These are phyloP conservation scores for Solanum tarijense DNA, from an alignment of 257 asterid species.

Conservation along the genomic window DNA sequence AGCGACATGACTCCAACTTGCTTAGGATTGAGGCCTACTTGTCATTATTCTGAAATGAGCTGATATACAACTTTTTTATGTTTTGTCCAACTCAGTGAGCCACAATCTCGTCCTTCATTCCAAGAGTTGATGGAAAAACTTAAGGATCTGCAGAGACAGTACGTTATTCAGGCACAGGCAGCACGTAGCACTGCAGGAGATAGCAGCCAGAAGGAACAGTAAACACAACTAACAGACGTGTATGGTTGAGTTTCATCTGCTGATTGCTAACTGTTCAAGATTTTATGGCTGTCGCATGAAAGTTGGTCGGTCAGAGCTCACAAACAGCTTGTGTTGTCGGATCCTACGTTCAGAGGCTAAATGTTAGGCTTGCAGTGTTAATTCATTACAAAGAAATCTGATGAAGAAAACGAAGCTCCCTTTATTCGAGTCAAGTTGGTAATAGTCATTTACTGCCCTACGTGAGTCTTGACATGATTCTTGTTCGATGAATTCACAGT, in stretches of 20 bases:
- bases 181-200: slow-evolving; percentile 38
- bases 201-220: slow-evolving; percentile 32
- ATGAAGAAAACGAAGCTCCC: not conserved
- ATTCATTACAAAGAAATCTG: not conserved
- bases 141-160: slow-evolving; percentile 49
- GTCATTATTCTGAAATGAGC: not conserved
- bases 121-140: slow-evolving; percentile 71
- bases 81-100: slow-evolving; percentile 47
- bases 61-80: not conserved
- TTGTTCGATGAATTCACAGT: not conserved
- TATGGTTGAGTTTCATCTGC: not conserved
- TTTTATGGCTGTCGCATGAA: not conserved
- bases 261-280: not conserved
- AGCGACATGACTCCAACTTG: not conserved
- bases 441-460: not conserved
- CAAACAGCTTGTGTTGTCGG: slow-evolving; percentile 13
- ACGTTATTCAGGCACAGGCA: slow-evolving; percentile 43
- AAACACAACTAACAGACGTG: not conserved
- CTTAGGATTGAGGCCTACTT: not conserved
- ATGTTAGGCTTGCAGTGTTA: not conserved
- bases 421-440: not conserved
- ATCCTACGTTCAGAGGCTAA: not conserved
- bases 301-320: not conserved
- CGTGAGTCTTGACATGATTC: not conserved
- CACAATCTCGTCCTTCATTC: slow-evolving; percentile 61